Base-by-base conservation (phyloP, 1,284 basidiomycete species). In the Macrocybe sp. region DNA sequence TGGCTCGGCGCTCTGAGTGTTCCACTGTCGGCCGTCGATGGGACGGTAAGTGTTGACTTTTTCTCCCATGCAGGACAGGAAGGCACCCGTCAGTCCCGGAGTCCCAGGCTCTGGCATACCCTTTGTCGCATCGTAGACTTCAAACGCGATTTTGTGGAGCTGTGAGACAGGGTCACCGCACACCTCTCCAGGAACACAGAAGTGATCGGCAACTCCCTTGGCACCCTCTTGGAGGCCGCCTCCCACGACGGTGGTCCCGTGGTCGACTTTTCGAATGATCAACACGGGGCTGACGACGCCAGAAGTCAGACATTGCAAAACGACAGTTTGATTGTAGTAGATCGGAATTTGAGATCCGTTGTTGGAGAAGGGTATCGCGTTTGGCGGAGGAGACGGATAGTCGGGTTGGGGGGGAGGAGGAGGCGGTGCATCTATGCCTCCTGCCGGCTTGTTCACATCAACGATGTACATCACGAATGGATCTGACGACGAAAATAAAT, bases 401-500 rank as follows among this genome's bases (percentile, higher is more conserved):
- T 91, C 89, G 42, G 88, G 81, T 44, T 89, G 84, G 1, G 86
- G 85, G 10, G 88, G 81, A 29, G 85, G 81, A 0, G 87, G 83
- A 22, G 89, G 85, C 4, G 86, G 81, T 37, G 83, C 80, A 54
- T 89, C 83, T 39, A 86, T 80, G 16, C 82, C 79, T 39, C 81
- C 80, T 2, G 87, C 78, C 31, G 87, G 84, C 59, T 87, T 86
- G 66, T 85, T 89, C 50, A 89, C 87, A 60, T 91, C 88, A 52
- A 91, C 88, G 56, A 92, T 92, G 71, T 98, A 98, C 77, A 98
- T 90, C 60, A 97, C 85, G 69, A 97, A 97, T 1, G 93, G 88
- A 70, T 95, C 91, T 86, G 55, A 9, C 44, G 45, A 44, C 45
- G 51, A 47, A 44, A 47, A 51, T 51, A 53, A 55, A 53, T 44